Evolutionary conservation across 2,329 filamentous ascomycete species (phyloP).

Genomic region (Escovopsis weberi): DNA sequence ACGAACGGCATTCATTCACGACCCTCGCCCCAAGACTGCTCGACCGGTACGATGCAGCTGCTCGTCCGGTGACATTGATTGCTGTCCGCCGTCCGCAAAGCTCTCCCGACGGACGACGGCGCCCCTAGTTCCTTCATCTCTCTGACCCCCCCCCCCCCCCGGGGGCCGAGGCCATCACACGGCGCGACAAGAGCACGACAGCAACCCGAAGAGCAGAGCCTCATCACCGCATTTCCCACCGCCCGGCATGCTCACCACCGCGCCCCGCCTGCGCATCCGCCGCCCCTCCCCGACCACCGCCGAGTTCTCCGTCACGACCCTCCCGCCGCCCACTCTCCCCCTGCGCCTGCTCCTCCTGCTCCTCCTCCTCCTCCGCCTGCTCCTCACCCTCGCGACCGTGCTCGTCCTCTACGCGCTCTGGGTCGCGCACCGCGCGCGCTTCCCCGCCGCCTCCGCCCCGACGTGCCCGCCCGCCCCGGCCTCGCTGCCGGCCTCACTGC

Average conservation of each 20-base stretch:
- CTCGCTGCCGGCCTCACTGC: constrained; percentile 10
- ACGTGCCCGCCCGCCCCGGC: constrained; percentile 6
- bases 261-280: constrained; percentile 45
- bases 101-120: no score
- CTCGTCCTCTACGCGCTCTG: constrained; percentile 37
- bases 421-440: constrained; percentile 18
- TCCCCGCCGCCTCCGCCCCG: constrained; percentile 6
- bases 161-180: no score
- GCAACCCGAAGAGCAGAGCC: no score
- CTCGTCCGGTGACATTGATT: no score
- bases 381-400: constrained; percentile 27
- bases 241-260: constrained; percentile 43
- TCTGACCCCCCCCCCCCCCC: no score
- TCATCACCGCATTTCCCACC: neutral
- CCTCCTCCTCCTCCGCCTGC: constrained; percentile 28
- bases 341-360: constrained; percentile 30
- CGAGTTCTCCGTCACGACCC: constrained; percentile 81
- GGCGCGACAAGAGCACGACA: no score
- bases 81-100: no score
- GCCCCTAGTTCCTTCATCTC: no score
- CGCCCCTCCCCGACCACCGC: constrained; percentile 78
- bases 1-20: no score
- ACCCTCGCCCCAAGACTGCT: no score
- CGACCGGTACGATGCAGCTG: no score
- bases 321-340: constrained; percentile 37